A percentile compares a stretch with the other conserved stretches of the same genome.
These are phyloP conservation scores for Cladobotryum mycophilum DNA, from an alignment of 2,329 filamentous ascomycete species.

Conservation along the genomic window DNA sequence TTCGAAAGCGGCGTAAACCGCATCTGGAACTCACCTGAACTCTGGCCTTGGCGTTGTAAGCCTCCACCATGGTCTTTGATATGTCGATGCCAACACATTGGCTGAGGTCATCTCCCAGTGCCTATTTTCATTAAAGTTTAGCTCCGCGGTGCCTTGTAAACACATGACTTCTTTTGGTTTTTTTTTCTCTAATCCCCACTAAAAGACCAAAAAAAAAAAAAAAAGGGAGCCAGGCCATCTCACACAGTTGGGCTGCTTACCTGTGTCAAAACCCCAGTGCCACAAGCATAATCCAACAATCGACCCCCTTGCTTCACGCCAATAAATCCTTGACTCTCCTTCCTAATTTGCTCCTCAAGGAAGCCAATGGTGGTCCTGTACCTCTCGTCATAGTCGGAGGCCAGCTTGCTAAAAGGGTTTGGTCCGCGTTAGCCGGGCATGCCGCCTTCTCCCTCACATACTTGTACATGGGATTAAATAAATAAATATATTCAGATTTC, in stretches of 20 bases:
- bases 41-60: slow-evolving; percentile 56
- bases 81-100: slow-evolving; percentile 64
- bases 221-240: too few relatives aligned
- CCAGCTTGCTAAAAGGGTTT: slow-evolving; percentile 21
- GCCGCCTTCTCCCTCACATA: not conserved
- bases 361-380: slow-evolving; percentile 47
- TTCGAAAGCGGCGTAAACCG: too few relatives aligned
- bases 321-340: slow-evolving; percentile 50
- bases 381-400: slow-evolving; percentile 39
- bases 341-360: slow-evolving; percentile 49
- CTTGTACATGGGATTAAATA: too few relatives aligned
- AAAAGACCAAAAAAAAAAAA: too few relatives aligned
- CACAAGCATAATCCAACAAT: slow-evolving; percentile 71
- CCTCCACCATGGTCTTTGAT: slow-evolving; percentile 61
- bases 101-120: slow-evolving; percentile 28
- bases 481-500: too few relatives aligned
- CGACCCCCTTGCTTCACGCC: slow-evolving; percentile 45
- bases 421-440: slow-evolving; percentile 3
- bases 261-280: slow-evolving; percentile 59
- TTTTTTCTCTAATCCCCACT: not conserved
- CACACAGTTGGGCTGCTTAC: slow-evolving; percentile 34
- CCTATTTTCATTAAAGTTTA: slow-evolving; percentile 12
- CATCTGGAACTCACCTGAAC: slow-evolving; percentile 38
- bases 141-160: not conserved
- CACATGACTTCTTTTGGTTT: not conserved